Evolutionary conservation across 1,284 basidiomycete genomes (phyloP).

Genomic region (Ganoderma sinense): DNA sequence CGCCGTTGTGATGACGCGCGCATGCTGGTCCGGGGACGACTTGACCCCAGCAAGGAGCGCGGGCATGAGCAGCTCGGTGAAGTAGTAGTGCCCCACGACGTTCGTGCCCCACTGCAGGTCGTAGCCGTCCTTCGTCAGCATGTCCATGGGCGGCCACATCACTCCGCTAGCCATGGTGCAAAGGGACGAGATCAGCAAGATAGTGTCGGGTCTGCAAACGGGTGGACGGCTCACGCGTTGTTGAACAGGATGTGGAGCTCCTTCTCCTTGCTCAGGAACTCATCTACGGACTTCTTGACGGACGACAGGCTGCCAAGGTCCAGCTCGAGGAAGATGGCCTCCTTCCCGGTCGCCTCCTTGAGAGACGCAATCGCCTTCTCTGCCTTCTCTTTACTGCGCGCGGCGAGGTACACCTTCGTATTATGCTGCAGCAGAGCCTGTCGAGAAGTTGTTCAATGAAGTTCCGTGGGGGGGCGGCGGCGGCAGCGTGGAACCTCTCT

Average conservation of each 20-base stretch:
- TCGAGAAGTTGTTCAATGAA: not conserved
- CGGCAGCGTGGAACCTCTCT: not conserved
- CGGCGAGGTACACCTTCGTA: constrained; percentile 61
- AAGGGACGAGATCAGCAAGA: too few relatives aligned
- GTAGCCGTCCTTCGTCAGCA: constrained; percentile 52
- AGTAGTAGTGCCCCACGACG: constrained; percentile 49
- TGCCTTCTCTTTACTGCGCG: constrained; percentile 49
- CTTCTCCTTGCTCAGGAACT: constrained; percentile 52
- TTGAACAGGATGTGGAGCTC: constrained; percentile 60
- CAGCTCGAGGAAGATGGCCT: constrained; percentile 52
- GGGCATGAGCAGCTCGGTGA: constrained; percentile 52
- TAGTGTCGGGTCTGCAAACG: too few relatives aligned
- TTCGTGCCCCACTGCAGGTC: constrained; percentile 62
- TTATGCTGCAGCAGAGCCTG: constrained; percentile 51
- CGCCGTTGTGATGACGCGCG: constrained; percentile 51
- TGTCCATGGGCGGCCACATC: constrained; percentile 48
- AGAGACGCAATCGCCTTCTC: constrained; percentile 52
- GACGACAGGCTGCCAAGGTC: constrained; percentile 55
- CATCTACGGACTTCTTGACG: constrained; percentile 49
- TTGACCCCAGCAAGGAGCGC: constrained; percentile 43
- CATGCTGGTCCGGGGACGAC: constrained; percentile 42
- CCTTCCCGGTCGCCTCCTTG: constrained; percentile 43
- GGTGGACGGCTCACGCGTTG: constrained; percentile 51
- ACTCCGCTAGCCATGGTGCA: constrained; percentile 56
- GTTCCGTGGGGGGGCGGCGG: too few relatives aligned